Evolutionary conservation across 352 stramenopile genomes (phyloP).

Genomic region (Phytophthora meadii): DNA sequence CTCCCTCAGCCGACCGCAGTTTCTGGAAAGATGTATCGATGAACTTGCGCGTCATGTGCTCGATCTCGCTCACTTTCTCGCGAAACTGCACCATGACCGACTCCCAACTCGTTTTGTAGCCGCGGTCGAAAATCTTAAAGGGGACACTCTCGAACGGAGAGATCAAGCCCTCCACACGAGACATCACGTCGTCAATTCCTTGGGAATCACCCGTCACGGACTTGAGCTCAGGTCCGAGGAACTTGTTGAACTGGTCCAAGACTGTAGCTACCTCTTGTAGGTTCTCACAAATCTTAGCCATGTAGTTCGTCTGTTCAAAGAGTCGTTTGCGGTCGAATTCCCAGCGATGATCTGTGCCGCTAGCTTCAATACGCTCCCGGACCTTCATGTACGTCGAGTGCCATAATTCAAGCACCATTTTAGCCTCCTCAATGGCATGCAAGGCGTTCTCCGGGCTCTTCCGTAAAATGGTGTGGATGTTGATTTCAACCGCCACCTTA

Average conservation of each 20-base stretch:
- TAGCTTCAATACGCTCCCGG: constrained; percentile 94
- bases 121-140: constrained; percentile 94
- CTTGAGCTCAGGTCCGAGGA: constrained; percentile 95
- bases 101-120: constrained; percentile 96
- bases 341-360: constrained; percentile 94
- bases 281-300: constrained; percentile 95
- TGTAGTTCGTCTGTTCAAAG: constrained; percentile 97
- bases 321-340: constrained; percentile 96
- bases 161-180: constrained; percentile 85
- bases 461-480: constrained; percentile 91
- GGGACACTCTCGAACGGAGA: constrained; percentile 89
- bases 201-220: constrained; percentile 94
- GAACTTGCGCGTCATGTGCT: constrained; percentile 95
- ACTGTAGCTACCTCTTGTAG: constrained; percentile 93
- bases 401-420: constrained; percentile 94
- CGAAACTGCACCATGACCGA: constrained; percentile 95
- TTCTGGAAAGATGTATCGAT: constrained; percentile 97
- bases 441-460: constrained; percentile 80
- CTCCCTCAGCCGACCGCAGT: constrained; percentile 93
- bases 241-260: constrained; percentile 96
- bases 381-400: constrained; percentile 96
- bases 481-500: constrained; percentile 92
- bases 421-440: constrained; percentile 89
- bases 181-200: constrained; percentile 95
- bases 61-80: constrained; percentile 94